Base-by-base conservation (phyloP, 495 filamentous ascomycete genomes). In the Tuber aestivum region DNA sequence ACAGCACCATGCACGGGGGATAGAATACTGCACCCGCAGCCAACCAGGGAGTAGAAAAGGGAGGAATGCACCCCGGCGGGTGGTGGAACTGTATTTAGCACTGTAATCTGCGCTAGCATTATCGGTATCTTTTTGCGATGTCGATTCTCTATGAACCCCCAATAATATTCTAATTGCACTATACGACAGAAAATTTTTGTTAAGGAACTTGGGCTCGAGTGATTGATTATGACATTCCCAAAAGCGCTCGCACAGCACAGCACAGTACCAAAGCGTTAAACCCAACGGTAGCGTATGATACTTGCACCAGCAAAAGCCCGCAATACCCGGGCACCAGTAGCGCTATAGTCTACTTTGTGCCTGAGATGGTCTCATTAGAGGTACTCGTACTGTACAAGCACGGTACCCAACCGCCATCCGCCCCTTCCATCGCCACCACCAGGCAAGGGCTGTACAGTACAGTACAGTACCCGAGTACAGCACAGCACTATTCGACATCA, bases 1-100 rank as follows among this genome's bases (percentile, higher is more conserved):
- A 75, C 40, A 73, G 68, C 45, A 78, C 71, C 70, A n/a, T 35
- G 32, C 50, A 35, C 23, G 44, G 16, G 35, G 32, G 27, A 10
- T 65, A 65, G 35, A 18, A 35, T 35, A 65, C n/a, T 27, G 23
- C 23, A 56, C 50, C 10, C 50, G 10, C n/a, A n/a, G 42, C 20
- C 77, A 74, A 74, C 71, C 32, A 72, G 37, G 14, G 6, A 35
- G 69, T 27, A 0, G 40, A 32, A 50, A 35, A 21, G 41, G 50
- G 21, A 16, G 37, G 48, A 16, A 32, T 72, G 27, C 76, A 44
- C 44, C 45, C 70, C 6, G 12, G 12, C 16, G 50, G 45, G 38
- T 70, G 32, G 38, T 44, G 41, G 75, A 70, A 56, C n/a, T 2
- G 10, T 72, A 65, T 65, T 65, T 35, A 50, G 56, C 38, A 40